A percentile compares a stretch with the other conserved stretches of the same genome.
Evolutionary conservation across 2,329 filamentous ascomycete genomes (phyloP).

Genomic region (Teratosphaeria viscida): DNA sequence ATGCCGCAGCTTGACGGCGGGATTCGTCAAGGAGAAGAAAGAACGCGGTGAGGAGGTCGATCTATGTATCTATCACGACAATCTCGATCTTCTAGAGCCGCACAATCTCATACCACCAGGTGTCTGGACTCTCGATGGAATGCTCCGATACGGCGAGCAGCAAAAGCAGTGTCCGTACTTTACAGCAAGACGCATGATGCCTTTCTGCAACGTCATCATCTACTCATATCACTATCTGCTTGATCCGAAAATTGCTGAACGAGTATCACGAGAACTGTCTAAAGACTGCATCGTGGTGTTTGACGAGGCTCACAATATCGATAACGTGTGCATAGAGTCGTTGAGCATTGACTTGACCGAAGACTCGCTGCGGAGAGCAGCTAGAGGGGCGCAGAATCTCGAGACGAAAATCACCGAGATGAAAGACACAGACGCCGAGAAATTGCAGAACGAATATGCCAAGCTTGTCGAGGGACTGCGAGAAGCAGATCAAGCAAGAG

Average conservation of each 20-base stretch:
- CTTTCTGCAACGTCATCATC: conserved; percentile 98
- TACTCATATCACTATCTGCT: conserved; percentile 98
- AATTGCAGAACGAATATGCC: conserved; percentile 87
- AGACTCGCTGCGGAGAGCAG: conserved; percentile 83
- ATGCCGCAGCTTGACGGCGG: conserved; percentile 88
- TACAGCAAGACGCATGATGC: conserved; percentile 94
- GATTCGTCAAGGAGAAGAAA: conserved; percentile 96
- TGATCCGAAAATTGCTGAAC: conserved; percentile 93
- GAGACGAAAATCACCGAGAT: conserved; percentile 88
- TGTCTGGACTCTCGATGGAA: conserved; percentile 87
- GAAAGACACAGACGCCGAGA: conserved; percentile 89
- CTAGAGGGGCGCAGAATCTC: conserved; percentile 78
- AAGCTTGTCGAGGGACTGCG: conserved; percentile 88
- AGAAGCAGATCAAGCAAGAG: conserved; percentile 76
- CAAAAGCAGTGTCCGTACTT: conserved; percentile 98
- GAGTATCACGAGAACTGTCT: conserved; percentile 88
- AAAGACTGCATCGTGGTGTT: conserved; percentile 99
- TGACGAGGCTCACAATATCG: conserved; percentile 97
- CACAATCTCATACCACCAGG: conserved; percentile 91
- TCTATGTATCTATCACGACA: conserved; percentile 95
- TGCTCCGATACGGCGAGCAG: conserved; percentile 82
- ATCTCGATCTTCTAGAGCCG: conserved; percentile 86
- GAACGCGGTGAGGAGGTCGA: conserved; percentile 90
- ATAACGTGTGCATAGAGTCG: conserved; percentile 98
- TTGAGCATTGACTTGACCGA: conserved; percentile 94